Percentiles rank a stretch among this genome's conserved stretches.
These are phyloP conservation scores for Tulasnella sp. DNA, from an alignment of 768 basidiomycete genomes.

Conservation along the genomic window DNA sequence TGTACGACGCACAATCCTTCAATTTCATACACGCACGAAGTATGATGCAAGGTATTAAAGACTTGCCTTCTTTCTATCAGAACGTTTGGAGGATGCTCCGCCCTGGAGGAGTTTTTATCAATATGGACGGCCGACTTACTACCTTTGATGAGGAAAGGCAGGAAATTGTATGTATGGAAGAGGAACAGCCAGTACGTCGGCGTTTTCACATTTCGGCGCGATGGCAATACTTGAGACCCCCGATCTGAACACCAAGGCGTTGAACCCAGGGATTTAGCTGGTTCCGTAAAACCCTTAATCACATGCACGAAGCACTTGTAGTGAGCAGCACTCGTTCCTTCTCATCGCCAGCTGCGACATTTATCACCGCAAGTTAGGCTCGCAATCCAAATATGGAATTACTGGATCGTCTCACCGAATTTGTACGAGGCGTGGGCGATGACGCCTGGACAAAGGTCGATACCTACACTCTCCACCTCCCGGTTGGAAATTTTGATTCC, in stretches of 20 bases:
- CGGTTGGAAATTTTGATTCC: constrained; percentile 5
- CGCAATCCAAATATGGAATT: neutral
- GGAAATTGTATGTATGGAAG: neutral
- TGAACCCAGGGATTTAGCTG: neutral
- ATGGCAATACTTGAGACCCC: neutral
- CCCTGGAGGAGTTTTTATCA: neutral
- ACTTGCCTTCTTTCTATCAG: neutral
- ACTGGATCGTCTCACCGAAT: neutral
- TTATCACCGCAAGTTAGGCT: neutral
- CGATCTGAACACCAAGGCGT: neutral
- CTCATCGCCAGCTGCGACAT: neutral
- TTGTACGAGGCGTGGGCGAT: neutral
- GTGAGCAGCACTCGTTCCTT: neutral
- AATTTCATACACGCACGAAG: neutral
- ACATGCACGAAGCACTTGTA: neutral
- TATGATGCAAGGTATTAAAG: neutral
- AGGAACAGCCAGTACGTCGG: neutral
- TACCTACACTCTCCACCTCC: neutral
- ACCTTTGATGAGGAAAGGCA: neutral
- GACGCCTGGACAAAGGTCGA: constrained; percentile 13
- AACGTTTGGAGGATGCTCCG: neutral
- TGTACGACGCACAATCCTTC: neutral
- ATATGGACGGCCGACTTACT: neutral
- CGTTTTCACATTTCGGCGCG: neutral
- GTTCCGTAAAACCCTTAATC: neutral